Percentiles rank a stretch among this genome's conserved stretches.
Conservation (phyloP, 2,329 filamentous ascomycete species). For the Monosporascus sp. region DNA sequence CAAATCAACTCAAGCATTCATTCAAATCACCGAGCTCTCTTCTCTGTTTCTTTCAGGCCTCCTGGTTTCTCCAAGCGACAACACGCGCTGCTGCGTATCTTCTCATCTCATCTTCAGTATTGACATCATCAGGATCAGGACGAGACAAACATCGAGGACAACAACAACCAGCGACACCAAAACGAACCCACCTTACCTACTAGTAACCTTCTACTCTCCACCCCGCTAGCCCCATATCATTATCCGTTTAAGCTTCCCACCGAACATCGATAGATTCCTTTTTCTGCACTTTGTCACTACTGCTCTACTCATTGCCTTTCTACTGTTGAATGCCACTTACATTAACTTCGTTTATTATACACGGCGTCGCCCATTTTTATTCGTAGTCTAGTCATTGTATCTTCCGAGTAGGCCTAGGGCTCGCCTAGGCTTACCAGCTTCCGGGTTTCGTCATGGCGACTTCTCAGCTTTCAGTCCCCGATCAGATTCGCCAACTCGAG, state of each 20-base stretch:
- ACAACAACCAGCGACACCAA: not conserved
- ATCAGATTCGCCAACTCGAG: constrained; percentile 83
- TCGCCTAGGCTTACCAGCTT: constrained; percentile 5
- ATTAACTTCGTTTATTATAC: not conserved
- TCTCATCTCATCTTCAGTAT: not conserved
- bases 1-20: not conserved
- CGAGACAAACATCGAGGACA: not conserved
- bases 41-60: no score
- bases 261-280: no score
- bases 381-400: not conserved
- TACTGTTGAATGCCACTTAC: not conserved
- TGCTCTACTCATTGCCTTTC: no score
- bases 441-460: constrained; percentile 43
- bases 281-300: no score
- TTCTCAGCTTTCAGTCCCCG: constrained; percentile 52
- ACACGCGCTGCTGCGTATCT: no score
- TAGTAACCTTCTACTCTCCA: no score
- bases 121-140: not conserved
- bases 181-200: not conserved
- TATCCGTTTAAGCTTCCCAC: no score
- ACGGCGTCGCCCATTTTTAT: not conserved
- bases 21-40: no score
- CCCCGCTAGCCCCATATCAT: no score
- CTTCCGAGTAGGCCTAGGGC: not conserved
- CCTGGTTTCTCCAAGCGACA: no score